Percentiles rank a stretch among this genome's conserved stretches.
Evolutionary conservation across 1,284 basidiomycete genomes (phyloP).

Genomic region (Heterobasidion irregulare): DNA sequence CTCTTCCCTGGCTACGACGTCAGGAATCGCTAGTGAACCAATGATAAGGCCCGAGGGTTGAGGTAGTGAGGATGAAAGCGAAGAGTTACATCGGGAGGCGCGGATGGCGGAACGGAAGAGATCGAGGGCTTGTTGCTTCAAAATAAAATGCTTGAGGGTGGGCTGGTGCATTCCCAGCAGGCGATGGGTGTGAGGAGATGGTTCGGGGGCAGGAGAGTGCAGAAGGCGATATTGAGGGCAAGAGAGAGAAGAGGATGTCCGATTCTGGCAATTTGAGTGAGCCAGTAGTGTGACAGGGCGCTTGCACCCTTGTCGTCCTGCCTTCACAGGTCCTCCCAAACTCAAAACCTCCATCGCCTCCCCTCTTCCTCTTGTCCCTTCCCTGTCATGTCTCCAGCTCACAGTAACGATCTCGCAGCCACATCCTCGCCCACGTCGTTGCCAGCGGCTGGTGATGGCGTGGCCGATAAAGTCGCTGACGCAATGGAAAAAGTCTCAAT

Average conservation of each 20-base stretch:
- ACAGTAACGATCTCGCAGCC: slow-evolving; percentile 8
- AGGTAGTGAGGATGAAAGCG: slow-evolving; percentile 5
- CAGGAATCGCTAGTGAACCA: slow-evolving; percentile 45
- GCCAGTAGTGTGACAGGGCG: slow-evolving; percentile 3
- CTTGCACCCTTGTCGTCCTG: not conserved
- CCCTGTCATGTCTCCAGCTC: slow-evolving; percentile 5
- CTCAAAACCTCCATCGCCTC: not conserved
- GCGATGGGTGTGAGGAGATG: no score
- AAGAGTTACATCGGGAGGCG: slow-evolving; percentile 51
- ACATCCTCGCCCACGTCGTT: slow-evolving; percentile 7
- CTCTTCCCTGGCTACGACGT: slow-evolving; percentile 49
- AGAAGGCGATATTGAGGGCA: no score
- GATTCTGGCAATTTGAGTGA: not conserved
- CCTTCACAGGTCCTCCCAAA: not conserved
- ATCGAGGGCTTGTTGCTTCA: slow-evolving; percentile 48
- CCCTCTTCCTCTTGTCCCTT: slow-evolving; percentile 1
- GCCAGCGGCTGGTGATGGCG: slow-evolving; percentile 11
- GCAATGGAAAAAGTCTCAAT: slow-evolving; percentile 28
- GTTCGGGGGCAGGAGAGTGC: no score
- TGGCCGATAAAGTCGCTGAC: slow-evolving; percentile 22
- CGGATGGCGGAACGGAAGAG: slow-evolving; percentile 62
- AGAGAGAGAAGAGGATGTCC: not conserved
- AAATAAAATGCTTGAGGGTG: slow-evolving; percentile 68
- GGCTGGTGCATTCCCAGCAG: not conserved
- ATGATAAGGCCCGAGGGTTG: slow-evolving; percentile 6